Evolutionary conservation across 345 rosid species (phyloP).

Genomic region (Crucihimalaya himalaica): DNA sequence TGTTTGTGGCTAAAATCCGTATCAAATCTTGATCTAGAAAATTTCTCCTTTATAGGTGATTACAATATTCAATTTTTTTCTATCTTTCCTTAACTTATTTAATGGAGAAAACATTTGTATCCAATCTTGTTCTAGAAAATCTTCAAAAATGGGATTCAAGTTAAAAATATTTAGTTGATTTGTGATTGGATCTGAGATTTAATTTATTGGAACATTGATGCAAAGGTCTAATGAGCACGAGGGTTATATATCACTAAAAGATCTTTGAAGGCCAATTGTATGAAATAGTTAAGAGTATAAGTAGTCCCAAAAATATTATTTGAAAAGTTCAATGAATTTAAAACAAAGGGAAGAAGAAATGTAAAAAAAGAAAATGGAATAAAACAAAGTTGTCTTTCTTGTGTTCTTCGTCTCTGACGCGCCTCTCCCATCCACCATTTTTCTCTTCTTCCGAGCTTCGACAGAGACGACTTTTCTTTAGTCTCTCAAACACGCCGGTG

Average conservation of each 20-base stretch:
- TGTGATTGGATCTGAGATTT: neutral
- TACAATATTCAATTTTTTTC: no score
- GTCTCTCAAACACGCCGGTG: neutral
- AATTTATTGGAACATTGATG: neutral
- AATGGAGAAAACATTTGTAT: neutral
- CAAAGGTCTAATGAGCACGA: conserved; percentile 14
- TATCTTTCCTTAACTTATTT: neutral
- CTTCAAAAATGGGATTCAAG: neutral
- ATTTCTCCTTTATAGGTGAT: no score
- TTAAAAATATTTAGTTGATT: neutral
- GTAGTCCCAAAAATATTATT: neutral
- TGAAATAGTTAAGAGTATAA: neutral
- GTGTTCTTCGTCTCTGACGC: conserved; percentile 35
- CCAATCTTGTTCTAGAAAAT: neutral
- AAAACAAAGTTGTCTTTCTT: conserved; percentile 26
- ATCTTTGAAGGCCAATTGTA: neutral
- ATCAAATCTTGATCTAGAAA: no score
- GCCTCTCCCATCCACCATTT: conserved; percentile 32
- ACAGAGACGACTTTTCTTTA: conserved; percentile 31
- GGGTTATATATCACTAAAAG: neutral
- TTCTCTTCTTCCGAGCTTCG: conserved; percentile 29
- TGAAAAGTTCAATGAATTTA: neutral
- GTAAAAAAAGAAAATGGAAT: neutral
- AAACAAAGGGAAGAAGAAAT: conserved; percentile 8
- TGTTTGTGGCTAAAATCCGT: no score